A percentile compares a stretch with the other conserved stretches of the same genome.
These are phyloP conservation scores for Scheffersomyces cryptocercus DNA, from an alignment of 1,139 yeast genomes.

Conservation along the genomic window DNA sequence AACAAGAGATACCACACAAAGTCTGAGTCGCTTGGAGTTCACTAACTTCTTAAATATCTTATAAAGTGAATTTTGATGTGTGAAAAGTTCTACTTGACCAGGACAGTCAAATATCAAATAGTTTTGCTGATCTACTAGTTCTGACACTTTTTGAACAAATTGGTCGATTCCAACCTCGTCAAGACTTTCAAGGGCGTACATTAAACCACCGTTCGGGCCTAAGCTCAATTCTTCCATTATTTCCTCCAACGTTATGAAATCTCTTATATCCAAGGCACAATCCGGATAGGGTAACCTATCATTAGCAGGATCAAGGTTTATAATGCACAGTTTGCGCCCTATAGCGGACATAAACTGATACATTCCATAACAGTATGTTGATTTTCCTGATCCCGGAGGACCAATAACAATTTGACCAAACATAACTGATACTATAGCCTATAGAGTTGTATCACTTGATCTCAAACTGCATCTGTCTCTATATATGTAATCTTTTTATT, in stretches of 20 bases:
- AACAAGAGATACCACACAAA: slow-evolving; percentile 84
- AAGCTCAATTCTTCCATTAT: slow-evolving; percentile 77
- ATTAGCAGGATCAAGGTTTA: slow-evolving; percentile 95
- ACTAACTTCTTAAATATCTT: slow-evolving; percentile 36
- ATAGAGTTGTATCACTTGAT: too few species aligned
- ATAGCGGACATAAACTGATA: slow-evolving; percentile 89
- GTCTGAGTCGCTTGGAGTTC: slow-evolving; percentile 60
- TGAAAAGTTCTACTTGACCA: slow-evolving; percentile 51
- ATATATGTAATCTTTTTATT: not conserved
- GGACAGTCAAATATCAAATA: slow-evolving; percentile 88
- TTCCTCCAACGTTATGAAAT: slow-evolving; percentile 83
- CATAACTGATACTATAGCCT: slow-evolving; percentile 18
- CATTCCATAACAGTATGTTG: slow-evolving; percentile 93
- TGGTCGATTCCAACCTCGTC: slow-evolving; percentile 47
- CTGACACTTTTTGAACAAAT: slow-evolving; percentile 59
- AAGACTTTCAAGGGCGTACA: slow-evolving; percentile 81
- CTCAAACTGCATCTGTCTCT: too few species aligned
- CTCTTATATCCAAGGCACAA: slow-evolving; percentile 85
- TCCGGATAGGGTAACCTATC: slow-evolving; percentile 73
- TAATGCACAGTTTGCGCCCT: slow-evolving; percentile 80
- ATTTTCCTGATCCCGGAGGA: slow-evolving; percentile 97
- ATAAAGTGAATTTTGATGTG: slow-evolving; percentile 44
- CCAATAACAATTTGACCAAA: slow-evolving; percentile 95
- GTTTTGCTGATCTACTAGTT: slow-evolving; percentile 57
- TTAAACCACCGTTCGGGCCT: slow-evolving; percentile 96